Conservation (phyloP, 768 basidiomycete species). For the Agrocybe praecox region DNA sequence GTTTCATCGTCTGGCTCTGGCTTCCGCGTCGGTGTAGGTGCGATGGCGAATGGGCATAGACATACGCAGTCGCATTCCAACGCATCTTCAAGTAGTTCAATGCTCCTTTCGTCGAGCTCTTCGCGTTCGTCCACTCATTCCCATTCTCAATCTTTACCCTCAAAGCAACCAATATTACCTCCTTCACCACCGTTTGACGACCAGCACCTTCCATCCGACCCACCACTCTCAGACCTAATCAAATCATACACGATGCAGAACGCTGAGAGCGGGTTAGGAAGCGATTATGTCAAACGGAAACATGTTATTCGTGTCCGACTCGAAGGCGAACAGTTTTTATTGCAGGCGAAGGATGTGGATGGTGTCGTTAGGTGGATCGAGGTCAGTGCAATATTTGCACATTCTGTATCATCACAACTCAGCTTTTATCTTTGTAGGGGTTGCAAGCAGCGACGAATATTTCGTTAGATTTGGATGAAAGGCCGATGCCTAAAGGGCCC, state of each 20-base stretch:
- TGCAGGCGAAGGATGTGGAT: slow-evolving; percentile 84
- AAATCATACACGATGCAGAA: slow-evolving; percentile 81
- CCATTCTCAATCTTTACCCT: background rate
- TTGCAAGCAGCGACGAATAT: slow-evolving; percentile 93
- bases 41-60: slow-evolving; percentile 2
- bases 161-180: background rate
- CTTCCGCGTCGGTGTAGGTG: slow-evolving; percentile 14
- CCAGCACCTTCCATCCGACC: slow-evolving; percentile 35
- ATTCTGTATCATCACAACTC: background rate
- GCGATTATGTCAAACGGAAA: slow-evolving; percentile 91
- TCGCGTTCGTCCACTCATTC: background rate
- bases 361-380: slow-evolving; percentile 97
- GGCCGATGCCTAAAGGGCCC: slow-evolving; percentile 90
- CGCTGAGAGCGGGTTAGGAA: slow-evolving; percentile 93
- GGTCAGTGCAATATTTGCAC: slow-evolving; percentile 43
- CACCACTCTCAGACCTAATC: slow-evolving; percentile 56
- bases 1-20: slow-evolving; percentile 5
- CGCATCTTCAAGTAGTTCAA: background rate
- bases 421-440: slow-evolving; percentile 45
- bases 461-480: slow-evolving; percentile 87
- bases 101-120: background rate
- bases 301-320: slow-evolving; percentile 91
- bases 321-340: slow-evolving; percentile 95
- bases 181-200: slow-evolving; percentile 14
- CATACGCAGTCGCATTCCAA: background rate